phyloP scores from a whole-genome alignment of 2,329 filamentous ascomycete genomes.

The Cordyceps fumosorosea region DNA sequence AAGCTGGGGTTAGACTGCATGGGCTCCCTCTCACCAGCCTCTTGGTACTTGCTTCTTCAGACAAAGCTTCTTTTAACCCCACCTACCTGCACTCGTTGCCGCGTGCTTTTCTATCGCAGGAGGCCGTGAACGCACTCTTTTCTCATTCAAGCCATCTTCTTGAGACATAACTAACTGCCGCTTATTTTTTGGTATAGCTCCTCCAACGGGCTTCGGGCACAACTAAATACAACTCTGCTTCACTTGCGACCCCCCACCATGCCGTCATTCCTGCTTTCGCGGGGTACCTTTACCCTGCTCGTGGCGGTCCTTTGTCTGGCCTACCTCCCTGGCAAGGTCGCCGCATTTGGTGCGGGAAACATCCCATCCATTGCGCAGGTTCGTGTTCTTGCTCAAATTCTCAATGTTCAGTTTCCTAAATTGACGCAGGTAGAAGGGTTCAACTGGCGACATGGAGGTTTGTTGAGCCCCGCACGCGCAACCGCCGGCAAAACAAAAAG shows the following conservation, averaged over 20 bases:
- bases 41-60: not conserved
- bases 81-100: not conserved
- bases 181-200: not conserved
- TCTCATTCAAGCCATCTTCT: not conserved
- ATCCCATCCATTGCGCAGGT: slow-evolving; percentile 57
- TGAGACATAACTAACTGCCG: not conserved
- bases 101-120: not conserved
- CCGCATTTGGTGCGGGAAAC: slow-evolving; percentile 64
- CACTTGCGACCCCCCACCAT: slow-evolving; percentile 27
- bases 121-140: not conserved
- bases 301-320: slow-evolving; percentile 45
- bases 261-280: slow-evolving; percentile 40
- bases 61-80: slow-evolving; percentile 1
- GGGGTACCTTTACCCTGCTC: slow-evolving; percentile 46
- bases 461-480: slow-evolving; percentile 13
- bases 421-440: slow-evolving; percentile 54
- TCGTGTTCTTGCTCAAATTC: not conserved
- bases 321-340: slow-evolving; percentile 49
- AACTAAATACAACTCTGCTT: not conserved
- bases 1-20: not conserved
- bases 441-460: slow-evolving; percentile 64
- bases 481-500: not conserved
- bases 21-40: slow-evolving; percentile 9
- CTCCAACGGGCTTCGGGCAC: not conserved
- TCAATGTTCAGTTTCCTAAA: not conserved